These are phyloP conservation scores for Hypoxylon sp. DNA, from an alignment of 2,329 filamentous ascomycete genomes.

Conservation along the genomic window DNA sequence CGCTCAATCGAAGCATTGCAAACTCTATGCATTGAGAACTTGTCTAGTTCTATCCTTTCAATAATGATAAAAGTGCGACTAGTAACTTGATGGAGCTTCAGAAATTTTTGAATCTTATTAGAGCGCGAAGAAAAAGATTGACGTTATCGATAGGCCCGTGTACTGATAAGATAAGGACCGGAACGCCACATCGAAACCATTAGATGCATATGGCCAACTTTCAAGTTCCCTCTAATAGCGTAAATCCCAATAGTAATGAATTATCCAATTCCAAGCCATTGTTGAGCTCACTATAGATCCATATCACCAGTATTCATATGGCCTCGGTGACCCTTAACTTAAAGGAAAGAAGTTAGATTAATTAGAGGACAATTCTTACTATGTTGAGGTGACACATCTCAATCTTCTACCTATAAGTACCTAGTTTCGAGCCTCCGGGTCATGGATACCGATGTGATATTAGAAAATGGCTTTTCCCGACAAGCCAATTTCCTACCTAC, in stretches of 20 bases:
- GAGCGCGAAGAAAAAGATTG: constrained; percentile 9
- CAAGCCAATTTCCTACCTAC: constrained; percentile 68
- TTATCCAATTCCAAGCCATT: not conserved
- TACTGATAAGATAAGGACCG: constrained; percentile 10
- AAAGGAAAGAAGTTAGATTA: not conserved
- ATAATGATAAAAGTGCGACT: not conserved
- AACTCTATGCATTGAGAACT: constrained; percentile 33
- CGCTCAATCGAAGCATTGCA: constrained; percentile 56
- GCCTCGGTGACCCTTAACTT: not conserved
- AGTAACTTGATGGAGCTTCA: constrained; percentile 10
- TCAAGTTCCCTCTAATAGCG: not conserved
- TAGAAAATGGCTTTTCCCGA: constrained; percentile 59
- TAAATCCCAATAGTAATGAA: not conserved
- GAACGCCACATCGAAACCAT: not conserved
- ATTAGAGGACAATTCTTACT: not conserved
- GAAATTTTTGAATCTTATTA: constrained; percentile 27
- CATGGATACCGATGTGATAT: constrained; percentile 47
- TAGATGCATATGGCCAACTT: no score
- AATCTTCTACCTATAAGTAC: constrained; percentile 16
- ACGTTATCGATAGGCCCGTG: constrained; percentile 28
- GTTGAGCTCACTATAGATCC: not conserved
- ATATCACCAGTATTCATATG: not conserved
- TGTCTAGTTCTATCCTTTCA: constrained; percentile 7
- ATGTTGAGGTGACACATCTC: constrained; percentile 30
- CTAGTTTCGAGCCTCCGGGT: constrained; percentile 31